These are phyloP conservation scores for Syncephalis fuscata DNA, from an alignment of 371 early-diverging fungal genomes.

Conservation along the genomic window DNA sequence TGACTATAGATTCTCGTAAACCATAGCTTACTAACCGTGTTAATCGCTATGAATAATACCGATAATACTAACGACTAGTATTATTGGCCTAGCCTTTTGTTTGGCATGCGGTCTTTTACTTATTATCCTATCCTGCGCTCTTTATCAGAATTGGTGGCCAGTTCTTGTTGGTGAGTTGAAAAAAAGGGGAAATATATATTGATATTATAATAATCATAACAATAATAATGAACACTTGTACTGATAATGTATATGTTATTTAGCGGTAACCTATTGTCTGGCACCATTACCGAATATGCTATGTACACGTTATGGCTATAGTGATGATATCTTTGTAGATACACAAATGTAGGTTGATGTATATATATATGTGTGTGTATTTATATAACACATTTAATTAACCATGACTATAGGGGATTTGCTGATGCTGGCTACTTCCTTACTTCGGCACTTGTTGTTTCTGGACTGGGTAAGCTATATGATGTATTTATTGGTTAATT, in stretches of 20 bases:
- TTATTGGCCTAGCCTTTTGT: constrained; percentile 2
- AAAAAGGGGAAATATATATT: not conserved
- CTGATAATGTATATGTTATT: not conserved
- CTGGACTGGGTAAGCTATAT: constrained; percentile 2
- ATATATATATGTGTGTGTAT: not conserved
- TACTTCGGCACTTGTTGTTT: constrained; percentile 3
- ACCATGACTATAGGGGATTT: constrained; percentile 4
- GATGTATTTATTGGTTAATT: not conserved
- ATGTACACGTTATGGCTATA: not conserved
- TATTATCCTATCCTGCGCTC: constrained; percentile 3
- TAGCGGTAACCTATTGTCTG: constrained; percentile 1
- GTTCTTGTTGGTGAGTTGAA: not conserved
- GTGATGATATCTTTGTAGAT: constrained; percentile 3
- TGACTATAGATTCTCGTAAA: no score
- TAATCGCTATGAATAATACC: no score
- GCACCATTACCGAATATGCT: constrained; percentile 3
- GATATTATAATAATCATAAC: not conserved
- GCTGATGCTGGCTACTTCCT: constrained; percentile 3
- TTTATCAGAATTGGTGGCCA: constrained; percentile 5
- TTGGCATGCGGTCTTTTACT: constrained; percentile 3
- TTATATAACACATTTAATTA: no score
- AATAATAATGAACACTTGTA: no score
- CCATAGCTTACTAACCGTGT: no score
- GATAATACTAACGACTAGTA: no score
- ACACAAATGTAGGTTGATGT: not conserved